Evolutionary conservation across 2,329 filamentous ascomycete species (phyloP), one percentile per base, ranked within the genome.

Genomic region (Stachybotrys chartarum): DNA sequence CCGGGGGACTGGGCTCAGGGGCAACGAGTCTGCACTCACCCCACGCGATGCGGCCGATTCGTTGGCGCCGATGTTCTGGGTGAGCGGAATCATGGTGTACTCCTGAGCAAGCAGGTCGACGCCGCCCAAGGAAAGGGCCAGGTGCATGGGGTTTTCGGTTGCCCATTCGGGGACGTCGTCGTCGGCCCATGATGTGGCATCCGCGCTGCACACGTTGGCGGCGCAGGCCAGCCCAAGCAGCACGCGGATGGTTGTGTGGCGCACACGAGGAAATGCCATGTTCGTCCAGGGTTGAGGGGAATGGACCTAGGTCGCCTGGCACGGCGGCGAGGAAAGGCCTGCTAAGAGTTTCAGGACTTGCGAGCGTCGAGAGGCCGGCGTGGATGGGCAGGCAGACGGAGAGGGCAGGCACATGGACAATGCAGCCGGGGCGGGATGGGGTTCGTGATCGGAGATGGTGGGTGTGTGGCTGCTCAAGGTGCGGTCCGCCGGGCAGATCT

Each of bases 11-110:
- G 24, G 24, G 24, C 24, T 24, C 14, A 42, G 35, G 14, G 10
- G 14, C 14, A 14, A 42, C 10, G 35, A 42, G 35, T 10, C 35
- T 42, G 14, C 35, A 42, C 35, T 42, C 66, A 79, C 78, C 56
- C 67, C 64, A 57, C 69, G 68, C 32, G 57, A 55, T 11, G 61
- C 60, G 16, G 67, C 63, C 11, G 74, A 71, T 56, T 68, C 66
- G 52, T 80, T 79, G 52, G 77, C 57, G 1, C 76, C 78, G 44
- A 75, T 59, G 8, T 61, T 67, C 45, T 60, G 54, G 0, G 77
- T 80, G 56, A 79, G 67, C 12, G 78, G 78, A 44, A 78, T 72
- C 17, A 80, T 70, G 18, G 70, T 69, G 58, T 74, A 78, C 16
- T 74, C 62, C 44, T 70, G 53, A 2, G 67, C 58, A 6, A 63